Evolutionary conservation across 345 rosid genomes (phyloP).

Genomic region (Combretum micranthum): DNA sequence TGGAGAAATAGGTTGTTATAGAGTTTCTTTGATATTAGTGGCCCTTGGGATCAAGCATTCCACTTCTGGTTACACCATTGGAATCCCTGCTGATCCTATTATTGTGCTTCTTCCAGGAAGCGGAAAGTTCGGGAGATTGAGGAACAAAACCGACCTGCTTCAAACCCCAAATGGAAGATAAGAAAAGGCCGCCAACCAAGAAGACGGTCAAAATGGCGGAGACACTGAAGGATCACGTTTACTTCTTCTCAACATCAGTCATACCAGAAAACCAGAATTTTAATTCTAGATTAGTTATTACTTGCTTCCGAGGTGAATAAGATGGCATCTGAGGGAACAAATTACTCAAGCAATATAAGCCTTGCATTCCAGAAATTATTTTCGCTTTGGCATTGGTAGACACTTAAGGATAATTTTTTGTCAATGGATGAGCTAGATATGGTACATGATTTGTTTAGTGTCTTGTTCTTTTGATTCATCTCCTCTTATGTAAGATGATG

Average conservation of each 20-base stretch:
- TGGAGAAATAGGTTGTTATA: too few relatives aligned
- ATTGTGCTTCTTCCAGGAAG: conserved; percentile 40
- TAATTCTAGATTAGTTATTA: neutral
- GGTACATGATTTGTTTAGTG: too few relatives aligned
- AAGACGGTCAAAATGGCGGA: conserved; percentile 52
- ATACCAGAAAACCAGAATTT: neutral
- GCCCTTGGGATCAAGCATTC: neutral
- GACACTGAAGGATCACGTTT: conserved; percentile 26
- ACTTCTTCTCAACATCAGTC: neutral
- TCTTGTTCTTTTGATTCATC: neutral
- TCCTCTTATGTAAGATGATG: neutral
- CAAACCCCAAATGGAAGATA: conserved; percentile 74
- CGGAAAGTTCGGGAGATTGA: conserved; percentile 85
- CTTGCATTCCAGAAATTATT: too few relatives aligned
- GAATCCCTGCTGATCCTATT: neutral
- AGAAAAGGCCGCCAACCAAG: conserved; percentile 37
- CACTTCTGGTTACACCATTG: too few relatives aligned
- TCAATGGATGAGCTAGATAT: too few relatives aligned
- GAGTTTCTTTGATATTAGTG: too few relatives aligned
- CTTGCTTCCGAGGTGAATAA: neutral
- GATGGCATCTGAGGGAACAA: too few relatives aligned
- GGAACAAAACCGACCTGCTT: conserved; percentile 44
- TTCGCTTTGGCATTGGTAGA: too few relatives aligned
- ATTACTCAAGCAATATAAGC: too few relatives aligned
- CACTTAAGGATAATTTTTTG: too few relatives aligned